Conservation (phyloP, 176 grass and related monocot species). For the Guadua angustifolia region DNA sequence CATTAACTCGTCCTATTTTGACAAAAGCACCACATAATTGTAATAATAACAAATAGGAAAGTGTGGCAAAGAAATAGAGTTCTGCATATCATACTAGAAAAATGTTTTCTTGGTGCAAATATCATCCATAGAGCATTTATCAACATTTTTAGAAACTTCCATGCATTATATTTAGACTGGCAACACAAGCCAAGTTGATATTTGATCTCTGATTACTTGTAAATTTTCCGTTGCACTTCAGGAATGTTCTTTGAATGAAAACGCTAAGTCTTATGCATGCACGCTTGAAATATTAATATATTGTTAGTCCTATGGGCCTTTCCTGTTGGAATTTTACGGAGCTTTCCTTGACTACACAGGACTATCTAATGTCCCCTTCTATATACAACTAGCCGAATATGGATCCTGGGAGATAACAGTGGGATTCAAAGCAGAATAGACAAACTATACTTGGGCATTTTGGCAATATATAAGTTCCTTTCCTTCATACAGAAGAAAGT, state of each 20-base stretch:
- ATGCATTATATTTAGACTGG: not conserved
- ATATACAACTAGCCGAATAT: not conserved
- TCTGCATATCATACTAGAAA: not conserved
- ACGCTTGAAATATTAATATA: not conserved
- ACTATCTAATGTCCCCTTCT: not conserved
- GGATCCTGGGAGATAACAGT: not conserved
- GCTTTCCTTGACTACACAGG: not conserved
- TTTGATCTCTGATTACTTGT: not conserved
- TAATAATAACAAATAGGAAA: not conserved
- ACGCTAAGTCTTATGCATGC: not conserved
- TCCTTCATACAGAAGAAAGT: not conserved
- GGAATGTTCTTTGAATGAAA: not conserved
- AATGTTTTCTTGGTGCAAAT: not conserved
- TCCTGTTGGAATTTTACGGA: not conserved
- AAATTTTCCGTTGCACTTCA: not conserved
- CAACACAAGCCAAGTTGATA: constrained; percentile 18
- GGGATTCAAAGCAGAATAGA: not conserved
- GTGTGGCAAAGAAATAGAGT: not conserved
- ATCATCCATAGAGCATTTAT: constrained; percentile 1
- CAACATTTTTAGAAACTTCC: not conserved
- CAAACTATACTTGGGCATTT: not conserved
- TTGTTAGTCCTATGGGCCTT: not conserved
- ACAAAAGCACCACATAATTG: not conserved
- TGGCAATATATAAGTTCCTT: not conserved
- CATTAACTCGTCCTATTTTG: not conserved